Percentiles rank a stretch among this genome's conserved stretches.
Evolutionary conservation across 192 early-diverging fungal genomes (phyloP).

Genomic region (Podila verticillata): DNA sequence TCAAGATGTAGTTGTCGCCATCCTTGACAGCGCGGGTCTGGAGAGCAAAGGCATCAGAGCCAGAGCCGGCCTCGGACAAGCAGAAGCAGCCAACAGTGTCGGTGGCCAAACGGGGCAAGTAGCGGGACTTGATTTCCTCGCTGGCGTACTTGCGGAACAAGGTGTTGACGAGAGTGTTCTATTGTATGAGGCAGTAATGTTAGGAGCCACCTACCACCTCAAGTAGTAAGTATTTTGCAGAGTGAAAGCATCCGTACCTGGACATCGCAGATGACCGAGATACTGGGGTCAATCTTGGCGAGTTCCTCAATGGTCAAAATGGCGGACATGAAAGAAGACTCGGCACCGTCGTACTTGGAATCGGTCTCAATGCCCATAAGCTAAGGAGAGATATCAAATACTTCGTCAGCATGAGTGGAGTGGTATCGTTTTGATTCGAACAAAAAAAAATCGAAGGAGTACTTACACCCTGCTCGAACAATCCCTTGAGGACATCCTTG

Average conservation of each 20-base stretch:
- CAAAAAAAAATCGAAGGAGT: neutral
- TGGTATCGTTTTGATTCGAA: neutral
- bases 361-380: constrained; percentile 95
- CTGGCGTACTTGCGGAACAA: constrained; percentile 86
- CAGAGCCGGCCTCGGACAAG: constrained; percentile 92
- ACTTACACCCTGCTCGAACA: constrained; percentile 91
- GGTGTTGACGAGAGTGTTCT: constrained; percentile 98
- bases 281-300: constrained; percentile 94
- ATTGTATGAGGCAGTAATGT: neutral
- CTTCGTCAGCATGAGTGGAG: neutral
- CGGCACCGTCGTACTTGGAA: constrained; percentile 81
- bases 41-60: constrained; percentile 94
- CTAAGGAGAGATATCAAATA: constrained; percentile 22
- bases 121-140: constrained; percentile 80
- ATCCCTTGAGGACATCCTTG: constrained; percentile 76
- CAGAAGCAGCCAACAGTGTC: constrained; percentile 94
- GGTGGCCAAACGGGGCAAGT: constrained; percentile 84
- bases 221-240: neutral
- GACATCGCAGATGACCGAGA: constrained; percentile 93
- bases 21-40: constrained; percentile 86
- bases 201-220: neutral
- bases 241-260: constrained; percentile 53
- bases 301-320: constrained; percentile 92
- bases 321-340: constrained; percentile 84
- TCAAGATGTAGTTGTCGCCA: constrained; percentile 90